Percentiles rank a stretch among this genome's conserved stretches.
Evolutionary conservation across 2,329 filamentous ascomycete genomes (phyloP).

Genomic region (Paraconiothyrium sp.): DNA sequence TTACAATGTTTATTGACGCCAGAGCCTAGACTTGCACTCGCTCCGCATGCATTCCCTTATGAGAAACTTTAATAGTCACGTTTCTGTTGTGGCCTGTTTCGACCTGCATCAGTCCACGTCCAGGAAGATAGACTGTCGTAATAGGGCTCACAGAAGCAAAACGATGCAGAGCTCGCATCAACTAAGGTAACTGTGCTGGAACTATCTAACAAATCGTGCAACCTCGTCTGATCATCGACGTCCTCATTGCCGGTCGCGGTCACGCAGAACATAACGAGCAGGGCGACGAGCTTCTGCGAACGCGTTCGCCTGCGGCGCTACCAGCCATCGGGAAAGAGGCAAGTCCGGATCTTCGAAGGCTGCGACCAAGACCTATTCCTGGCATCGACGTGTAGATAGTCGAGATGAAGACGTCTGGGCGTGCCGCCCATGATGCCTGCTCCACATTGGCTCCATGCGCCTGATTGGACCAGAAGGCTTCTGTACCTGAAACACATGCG

Average conservation of each 20-base stretch:
- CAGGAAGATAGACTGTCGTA: no score
- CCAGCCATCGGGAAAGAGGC: not conserved
- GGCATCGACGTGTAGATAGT: constrained; percentile 8
- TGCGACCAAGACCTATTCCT: constrained; percentile 5
- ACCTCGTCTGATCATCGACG: not conserved
- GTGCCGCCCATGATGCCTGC: constrained; percentile 2
- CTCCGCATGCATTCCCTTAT: no score
- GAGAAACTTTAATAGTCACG: no score
- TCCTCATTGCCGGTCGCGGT: not conserved
- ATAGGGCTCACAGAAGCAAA: no score
- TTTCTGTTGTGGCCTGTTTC: no score
- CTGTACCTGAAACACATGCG: constrained; percentile 36
- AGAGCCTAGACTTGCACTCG: not conserved
- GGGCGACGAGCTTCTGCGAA: not conserved
- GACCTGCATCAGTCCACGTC: no score
- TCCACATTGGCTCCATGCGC: not conserved
- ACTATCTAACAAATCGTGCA: no score
- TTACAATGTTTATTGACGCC: not conserved
- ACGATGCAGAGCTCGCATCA: no score
- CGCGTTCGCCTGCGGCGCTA: not conserved
- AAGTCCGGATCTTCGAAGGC: not conserved
- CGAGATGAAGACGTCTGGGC: constrained; percentile 10
- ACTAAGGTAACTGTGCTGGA: no score
- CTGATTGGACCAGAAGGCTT: constrained; percentile 32
- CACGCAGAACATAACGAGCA: not conserved